These are phyloP conservation scores for Tuber brumale DNA, from an alignment of 495 filamentous ascomycete genomes.

Conservation along the genomic window DNA sequence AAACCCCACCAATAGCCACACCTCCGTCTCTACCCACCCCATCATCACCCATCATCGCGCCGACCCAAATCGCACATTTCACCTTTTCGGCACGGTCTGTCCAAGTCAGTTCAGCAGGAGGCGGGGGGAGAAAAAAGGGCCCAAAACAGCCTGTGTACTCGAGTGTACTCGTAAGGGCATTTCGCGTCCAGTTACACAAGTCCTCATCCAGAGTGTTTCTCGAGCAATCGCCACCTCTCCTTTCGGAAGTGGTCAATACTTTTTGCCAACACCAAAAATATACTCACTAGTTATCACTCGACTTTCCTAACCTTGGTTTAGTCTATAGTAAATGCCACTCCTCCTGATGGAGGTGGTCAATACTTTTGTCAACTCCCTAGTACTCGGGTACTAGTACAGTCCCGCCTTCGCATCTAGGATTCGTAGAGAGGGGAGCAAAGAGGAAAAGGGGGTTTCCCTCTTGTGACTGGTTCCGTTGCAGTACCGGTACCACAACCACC, in stretches of 20 bases:
- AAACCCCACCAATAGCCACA: not conserved
- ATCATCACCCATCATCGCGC: not conserved
- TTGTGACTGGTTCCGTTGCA: not conserved
- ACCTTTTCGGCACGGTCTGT: not conserved
- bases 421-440: not conserved
- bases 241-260: too few species aligned
- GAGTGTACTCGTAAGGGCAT: too few species aligned
- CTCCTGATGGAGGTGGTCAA: too few species aligned
- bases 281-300: too few species aligned
- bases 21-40: not conserved
- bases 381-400: not conserved
- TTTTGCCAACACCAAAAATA: too few species aligned
- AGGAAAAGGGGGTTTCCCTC: not conserved
- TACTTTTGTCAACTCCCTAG: too few species aligned
- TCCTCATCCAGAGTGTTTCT: too few species aligned
- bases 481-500: not conserved
- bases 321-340: too few species aligned
- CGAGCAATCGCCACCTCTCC: too few species aligned
- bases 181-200: too few species aligned
- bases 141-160: not conserved
- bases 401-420: not conserved
- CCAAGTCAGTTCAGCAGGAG: not conserved
- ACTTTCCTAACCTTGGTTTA: too few species aligned
- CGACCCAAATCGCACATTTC: not conserved
- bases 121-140: not conserved